Evolutionary conservation across 2,329 filamentous ascomycete genomes (phyloP), one percentile per base, ranked within the genome.

Genomic region (Xylaria sp.): DNA sequence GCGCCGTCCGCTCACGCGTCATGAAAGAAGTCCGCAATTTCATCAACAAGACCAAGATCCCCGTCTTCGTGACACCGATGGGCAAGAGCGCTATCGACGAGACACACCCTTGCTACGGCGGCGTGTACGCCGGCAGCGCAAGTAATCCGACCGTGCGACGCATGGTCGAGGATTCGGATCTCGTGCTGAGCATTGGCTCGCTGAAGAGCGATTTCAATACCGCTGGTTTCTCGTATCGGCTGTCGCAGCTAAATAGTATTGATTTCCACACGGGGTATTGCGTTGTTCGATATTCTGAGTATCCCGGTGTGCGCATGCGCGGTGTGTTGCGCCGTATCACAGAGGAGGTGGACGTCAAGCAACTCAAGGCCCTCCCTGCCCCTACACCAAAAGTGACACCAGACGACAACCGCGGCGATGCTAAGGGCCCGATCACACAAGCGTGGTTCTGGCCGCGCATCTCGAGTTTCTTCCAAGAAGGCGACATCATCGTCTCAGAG

Each of bases 61-160:
- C 92, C 3, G 88, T 90, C 0, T 95, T 94, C 67, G 89, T 92
- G n/a, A 89, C 91, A 0, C 90, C 91, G 2, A 95, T 95, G 89
- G 91, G 91, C 52, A 96, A 96, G 76, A 84, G 91, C 16, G 89
- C 89, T 18, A 83, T 96, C 52, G 83, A 94, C 68, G 91, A 96
- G 74, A 83, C 82, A 1, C 81, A 89, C 52, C 78, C 81, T n/a
- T 89, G 84, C 69, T 96, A 88, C 66, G 89, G 89, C 19, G 92
- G 92, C 64, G 89, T 96, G 4, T 95, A 96, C 72, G 88, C 89
- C 7, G 92, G 92, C n/a, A 82, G 82, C 60, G 90, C 88, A 42
- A 91, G 87, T 37, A 83, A 87, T 55, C 80, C 83, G 0, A 80
- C 81, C 44, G 87, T 89, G 23, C 80, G 81, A 64, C 76, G 85